phyloP scores from a whole-genome alignment of 495 filamentous ascomycete species.

The Aspergillus haitiensis region DNA sequence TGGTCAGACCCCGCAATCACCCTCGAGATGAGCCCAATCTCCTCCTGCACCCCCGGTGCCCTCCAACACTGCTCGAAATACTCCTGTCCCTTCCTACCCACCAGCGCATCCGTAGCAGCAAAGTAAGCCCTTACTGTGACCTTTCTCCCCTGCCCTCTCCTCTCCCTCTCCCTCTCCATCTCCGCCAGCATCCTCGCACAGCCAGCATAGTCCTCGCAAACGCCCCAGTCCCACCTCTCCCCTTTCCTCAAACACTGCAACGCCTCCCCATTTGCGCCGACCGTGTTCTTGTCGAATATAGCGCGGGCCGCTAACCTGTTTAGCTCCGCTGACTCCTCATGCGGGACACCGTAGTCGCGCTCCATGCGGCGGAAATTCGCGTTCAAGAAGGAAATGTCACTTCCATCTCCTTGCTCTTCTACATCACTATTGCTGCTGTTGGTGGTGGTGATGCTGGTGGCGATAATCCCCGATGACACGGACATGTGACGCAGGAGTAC shows the following conservation, averaged over 20 bases:
- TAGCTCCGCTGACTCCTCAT: constrained; percentile 27
- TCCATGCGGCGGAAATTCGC: constrained; percentile 24
- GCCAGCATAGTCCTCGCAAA: constrained; percentile 31
- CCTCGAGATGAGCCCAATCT: constrained; percentile 21
- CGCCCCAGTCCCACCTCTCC: constrained; percentile 26
- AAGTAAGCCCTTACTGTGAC: constrained; percentile 29
- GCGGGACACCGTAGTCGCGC: constrained; percentile 22
- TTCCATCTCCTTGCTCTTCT: background rate
- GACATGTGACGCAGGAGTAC: constrained; percentile 20
- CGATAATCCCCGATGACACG: background rate
- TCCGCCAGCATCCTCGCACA: constrained; percentile 25
- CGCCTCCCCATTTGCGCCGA: constrained; percentile 38
- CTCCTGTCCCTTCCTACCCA: constrained; percentile 30
- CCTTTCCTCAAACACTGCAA: constrained; percentile 34
- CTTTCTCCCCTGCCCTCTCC: background rate
- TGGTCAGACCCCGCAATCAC: constrained; percentile 30
- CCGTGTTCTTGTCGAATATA: constrained; percentile 32
- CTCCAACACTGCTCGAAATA: constrained; percentile 38
- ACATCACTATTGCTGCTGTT: too few species aligned
- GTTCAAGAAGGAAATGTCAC: constrained; percentile 12
- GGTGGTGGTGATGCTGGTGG: background rate
- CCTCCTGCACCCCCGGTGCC: constrained; percentile 14
- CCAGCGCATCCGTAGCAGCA: constrained; percentile 32
- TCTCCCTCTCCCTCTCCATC: constrained; percentile 3
- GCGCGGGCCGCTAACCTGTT: constrained; percentile 17